Evolutionary conservation across 2,329 filamentous ascomycete genomes (phyloP), one percentile per base, ranked within the genome.

Genomic region (Venturia pyrina): DNA sequence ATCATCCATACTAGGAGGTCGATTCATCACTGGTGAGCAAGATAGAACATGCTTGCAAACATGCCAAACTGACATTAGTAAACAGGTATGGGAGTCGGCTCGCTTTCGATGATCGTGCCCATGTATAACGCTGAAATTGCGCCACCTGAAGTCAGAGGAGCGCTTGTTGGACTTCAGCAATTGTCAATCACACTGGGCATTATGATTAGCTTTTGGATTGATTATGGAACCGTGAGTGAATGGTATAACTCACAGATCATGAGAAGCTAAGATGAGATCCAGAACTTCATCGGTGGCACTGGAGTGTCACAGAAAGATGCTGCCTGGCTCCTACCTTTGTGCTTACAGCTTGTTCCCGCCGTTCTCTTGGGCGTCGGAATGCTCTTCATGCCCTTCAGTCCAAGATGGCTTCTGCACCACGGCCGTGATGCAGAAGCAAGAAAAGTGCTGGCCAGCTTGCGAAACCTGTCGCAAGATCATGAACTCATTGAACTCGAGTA

Each of bases 301-400:
- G 80, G 83, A 73, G 67, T 68, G 34, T 75, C 71, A 1, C 87
- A 93, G 74, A 81, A 80, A 15, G 82, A 91, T 69, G 85, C 86
- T 0, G 87, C 90, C 0, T 95, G 90, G 32, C 81, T 90, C 0
- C 77, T 90, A 0, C 90, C 90, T 0, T 85, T 91, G 63, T 87
- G 84, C 69, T 79, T 93, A 0, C 90, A 93, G 71, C 80, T 92
- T 3, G 79, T 81, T 0, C 89, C 89, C 0, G 89, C 88, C 0
- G 70, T 87, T 1, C 70, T 91, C 4, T 82, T 93, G 1, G 84
- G 87, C 37, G 70, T 82, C 13, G 89, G 89, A 46, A 92, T 92
- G 83, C 72, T 89, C 13, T 90, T 90, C 77, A 90, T 93, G 88
- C 90, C 89, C 0, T 91, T 89, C 76, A 89, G 85, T 0, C 90